Evolutionary conservation across 345 rosid genomes (phyloP).

Genomic region (Gossypium bickii): DNA sequence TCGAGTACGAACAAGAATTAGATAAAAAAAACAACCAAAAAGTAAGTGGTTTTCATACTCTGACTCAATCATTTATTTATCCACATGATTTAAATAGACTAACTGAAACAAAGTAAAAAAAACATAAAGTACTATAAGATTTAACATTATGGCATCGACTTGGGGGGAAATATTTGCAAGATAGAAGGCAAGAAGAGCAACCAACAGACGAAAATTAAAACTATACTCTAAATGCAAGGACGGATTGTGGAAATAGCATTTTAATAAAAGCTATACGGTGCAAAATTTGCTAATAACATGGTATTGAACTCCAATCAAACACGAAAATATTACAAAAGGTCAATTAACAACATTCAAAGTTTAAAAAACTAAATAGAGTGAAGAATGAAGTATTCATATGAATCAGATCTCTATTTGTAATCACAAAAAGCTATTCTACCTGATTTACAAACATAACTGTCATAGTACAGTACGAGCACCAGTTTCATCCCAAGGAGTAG

Average conservation of each 20-base stretch:
- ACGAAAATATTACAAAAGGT: not conserved
- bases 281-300: not conserved
- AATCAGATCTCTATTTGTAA: not conserved
- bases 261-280: not conserved
- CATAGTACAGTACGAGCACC: not conserved
- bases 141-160: too few relatives aligned
- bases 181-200: not conserved
- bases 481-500: not conserved
- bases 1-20: too few relatives aligned
- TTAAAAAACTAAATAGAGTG: not conserved
- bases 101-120: too few relatives aligned
- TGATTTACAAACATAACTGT: slow-evolving; percentile 15
- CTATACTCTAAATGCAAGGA: not conserved
- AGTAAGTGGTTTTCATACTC: too few relatives aligned
- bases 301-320: not conserved
- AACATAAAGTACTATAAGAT: too few relatives aligned
- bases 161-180: too few relatives aligned
- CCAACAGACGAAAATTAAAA: not conserved
- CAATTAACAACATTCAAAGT: not conserved
- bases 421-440: not conserved
- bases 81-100: too few relatives aligned
- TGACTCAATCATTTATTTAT: too few relatives aligned
- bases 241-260: not conserved
- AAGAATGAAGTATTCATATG: not conserved
- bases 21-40: too few relatives aligned